Percentiles rank a stretch among this genome's conserved stretches.
These are phyloP conservation scores for Pseudonitzschia multistriata DNA, from an alignment of 108 stramenopile genomes.

Conservation along the genomic window DNA sequence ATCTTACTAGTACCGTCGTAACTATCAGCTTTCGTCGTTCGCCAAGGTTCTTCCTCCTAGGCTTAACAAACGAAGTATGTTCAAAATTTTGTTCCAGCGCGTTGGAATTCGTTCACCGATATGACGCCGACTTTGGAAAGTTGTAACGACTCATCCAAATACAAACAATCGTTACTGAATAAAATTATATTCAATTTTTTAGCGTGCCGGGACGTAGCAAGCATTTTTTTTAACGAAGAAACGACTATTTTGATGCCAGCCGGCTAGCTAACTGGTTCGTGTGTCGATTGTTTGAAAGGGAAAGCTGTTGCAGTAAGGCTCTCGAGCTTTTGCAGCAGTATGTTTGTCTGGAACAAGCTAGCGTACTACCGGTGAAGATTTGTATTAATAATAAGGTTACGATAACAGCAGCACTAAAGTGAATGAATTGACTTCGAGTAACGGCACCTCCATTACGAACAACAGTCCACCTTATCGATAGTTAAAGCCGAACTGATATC, in stretches of 20 bases:
- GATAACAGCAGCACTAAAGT: neutral
- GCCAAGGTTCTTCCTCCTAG: too few species aligned
- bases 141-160: conserved; percentile 3
- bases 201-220: neutral
- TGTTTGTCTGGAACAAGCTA: too few species aligned
- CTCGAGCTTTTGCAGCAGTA: too few species aligned
- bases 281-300: neutral
- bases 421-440: neutral
- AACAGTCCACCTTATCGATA: neutral
- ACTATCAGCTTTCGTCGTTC: too few species aligned
- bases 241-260: conserved; percentile 6
- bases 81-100: neutral
- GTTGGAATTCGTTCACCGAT: neutral
- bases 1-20: too few species aligned
- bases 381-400: neutral
- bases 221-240: neutral
- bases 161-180: neutral
- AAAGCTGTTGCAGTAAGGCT: neutral
- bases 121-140: neutral
- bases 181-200: neutral
- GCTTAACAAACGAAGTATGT: too few species aligned
- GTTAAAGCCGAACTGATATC: neutral
- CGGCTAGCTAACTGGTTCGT: conserved; percentile 3
- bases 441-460: too few species aligned
- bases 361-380: neutral